Evolutionary conservation across 768 basidiomycete species (phyloP).

Genomic region (Russula abietina): DNA sequence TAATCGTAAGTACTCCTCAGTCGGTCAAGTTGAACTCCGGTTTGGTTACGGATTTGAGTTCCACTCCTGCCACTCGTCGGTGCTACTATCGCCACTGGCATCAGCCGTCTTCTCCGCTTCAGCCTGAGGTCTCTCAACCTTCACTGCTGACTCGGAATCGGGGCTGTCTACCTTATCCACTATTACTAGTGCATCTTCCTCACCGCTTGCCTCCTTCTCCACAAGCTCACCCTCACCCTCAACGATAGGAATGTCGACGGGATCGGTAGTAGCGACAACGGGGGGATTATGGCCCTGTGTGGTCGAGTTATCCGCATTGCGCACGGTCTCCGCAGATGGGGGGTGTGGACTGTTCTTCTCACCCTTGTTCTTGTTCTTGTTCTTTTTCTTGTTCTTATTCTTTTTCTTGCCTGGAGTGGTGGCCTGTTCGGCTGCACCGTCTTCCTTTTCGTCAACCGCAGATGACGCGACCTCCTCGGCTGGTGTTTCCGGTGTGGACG

Average conservation of each 20-base stretch:
- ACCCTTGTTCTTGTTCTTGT: conserved; percentile 10
- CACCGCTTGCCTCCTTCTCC: conserved; percentile 11
- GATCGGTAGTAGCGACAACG: not conserved
- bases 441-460: not conserved
- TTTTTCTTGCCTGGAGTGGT: not conserved
- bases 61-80: not conserved
- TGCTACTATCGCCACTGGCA: not conserved
- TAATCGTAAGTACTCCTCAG: conserved; percentile 2
- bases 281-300: conserved; percentile 12
- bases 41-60: not conserved
- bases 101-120: not conserved
- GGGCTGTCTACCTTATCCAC: conserved; percentile 11
- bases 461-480: conserved; percentile 9
- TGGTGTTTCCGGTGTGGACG: conserved; percentile 1
- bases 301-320: conserved; percentile 8
- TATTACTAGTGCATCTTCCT: not conserved
- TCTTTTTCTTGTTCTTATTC: not conserved
- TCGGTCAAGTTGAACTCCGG: too few species aligned
- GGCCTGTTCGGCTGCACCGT: not conserved
- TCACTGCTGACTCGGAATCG: not conserved
- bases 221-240: conserved; percentile 16
- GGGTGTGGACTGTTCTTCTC: conserved; percentile 15
- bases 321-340: conserved; percentile 1
- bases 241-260: conserved; percentile 7
- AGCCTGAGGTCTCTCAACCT: not conserved